A percentile compares a stretch with the other conserved stretches of the same genome.
phyloP scores from a whole-genome alignment of 106 monocot genomes.

The Acorus gramineus region DNA sequence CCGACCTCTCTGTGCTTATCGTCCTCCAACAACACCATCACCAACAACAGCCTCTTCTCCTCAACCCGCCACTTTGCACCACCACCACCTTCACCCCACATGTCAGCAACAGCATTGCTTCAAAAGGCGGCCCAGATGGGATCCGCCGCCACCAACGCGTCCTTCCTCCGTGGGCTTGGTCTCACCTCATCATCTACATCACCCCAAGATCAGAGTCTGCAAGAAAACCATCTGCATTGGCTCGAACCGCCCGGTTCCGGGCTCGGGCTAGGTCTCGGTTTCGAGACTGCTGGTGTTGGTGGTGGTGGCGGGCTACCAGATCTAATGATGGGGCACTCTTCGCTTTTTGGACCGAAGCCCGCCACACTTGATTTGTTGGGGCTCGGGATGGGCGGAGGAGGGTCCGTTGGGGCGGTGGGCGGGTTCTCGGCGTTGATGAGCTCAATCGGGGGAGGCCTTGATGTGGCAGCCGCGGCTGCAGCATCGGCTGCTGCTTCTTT shows the following conservation, averaged over 20 bases:
- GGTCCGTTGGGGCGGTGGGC: slow-evolving; percentile 13
- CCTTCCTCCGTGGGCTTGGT: slow-evolving; percentile 39
- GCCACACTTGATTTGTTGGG: slow-evolving; percentile 82
- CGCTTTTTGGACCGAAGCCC: slow-evolving; percentile 42
- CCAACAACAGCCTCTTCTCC: slow-evolving; percentile 6
- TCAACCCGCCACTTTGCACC: slow-evolving; percentile 20
- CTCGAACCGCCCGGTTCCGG: slow-evolving; percentile 20
- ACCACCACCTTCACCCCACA: slow-evolving; percentile 26
- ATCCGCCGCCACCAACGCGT: slow-evolving; percentile 20
- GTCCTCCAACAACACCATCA: not conserved
- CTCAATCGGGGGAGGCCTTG: slow-evolving; percentile 28
- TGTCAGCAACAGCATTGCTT: slow-evolving; percentile 67
- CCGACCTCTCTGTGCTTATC: slow-evolving; percentile 41
- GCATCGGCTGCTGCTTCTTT: too few species aligned
- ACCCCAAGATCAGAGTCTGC: slow-evolving; percentile 8
- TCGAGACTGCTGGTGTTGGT: slow-evolving; percentile 1
- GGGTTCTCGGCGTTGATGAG: slow-evolving; percentile 63
- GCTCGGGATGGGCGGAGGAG: slow-evolving; percentile 33
- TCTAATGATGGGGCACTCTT: slow-evolving; percentile 34
- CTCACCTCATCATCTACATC: slow-evolving; percentile 11
- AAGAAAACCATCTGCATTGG: slow-evolving; percentile 7
- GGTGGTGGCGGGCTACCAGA: slow-evolving; percentile 6
- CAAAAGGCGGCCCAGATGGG: slow-evolving; percentile 76
- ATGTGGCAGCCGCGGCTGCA: too few species aligned
- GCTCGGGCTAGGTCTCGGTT: slow-evolving; percentile 37